These are phyloP conservation scores for Sporothrix variecibatus DNA, from an alignment of 2,329 filamentous ascomycete genomes.

Conservation along the genomic window DNA sequence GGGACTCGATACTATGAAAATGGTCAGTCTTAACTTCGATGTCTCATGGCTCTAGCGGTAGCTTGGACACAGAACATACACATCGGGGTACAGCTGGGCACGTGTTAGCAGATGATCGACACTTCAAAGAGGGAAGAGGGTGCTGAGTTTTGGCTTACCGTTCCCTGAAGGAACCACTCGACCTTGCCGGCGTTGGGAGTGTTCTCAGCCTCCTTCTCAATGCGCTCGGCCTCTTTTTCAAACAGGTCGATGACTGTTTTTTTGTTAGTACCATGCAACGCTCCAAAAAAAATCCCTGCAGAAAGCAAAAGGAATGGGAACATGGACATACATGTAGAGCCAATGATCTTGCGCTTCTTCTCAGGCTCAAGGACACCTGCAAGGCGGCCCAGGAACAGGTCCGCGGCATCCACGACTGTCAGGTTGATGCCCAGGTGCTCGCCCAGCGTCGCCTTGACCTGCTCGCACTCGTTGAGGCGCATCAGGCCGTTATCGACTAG, in stretches of 20 bases:
- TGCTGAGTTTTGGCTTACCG: slow-evolving; percentile 36
- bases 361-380: slow-evolving; percentile 78
- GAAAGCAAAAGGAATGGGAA: not conserved
- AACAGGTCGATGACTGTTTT: slow-evolving; percentile 60
- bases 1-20: slow-evolving; percentile 46
- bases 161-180: slow-evolving; percentile 85
- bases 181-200: slow-evolving; percentile 72
- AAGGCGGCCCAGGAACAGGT: slow-evolving; percentile 76
- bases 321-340: slow-evolving; percentile 52
- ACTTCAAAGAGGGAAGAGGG: slow-evolving; percentile 54
- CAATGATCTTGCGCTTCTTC: slow-evolving; percentile 75
- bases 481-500: slow-evolving; percentile 79
- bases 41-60: slow-evolving; percentile 32
- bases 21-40: slow-evolving; percentile 9
- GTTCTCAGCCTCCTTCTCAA: slow-evolving; percentile 69
- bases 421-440: slow-evolving; percentile 86
- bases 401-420: slow-evolving; percentile 77
- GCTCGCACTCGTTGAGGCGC: slow-evolving; percentile 78
- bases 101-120: not conserved
- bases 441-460: slow-evolving; percentile 77
- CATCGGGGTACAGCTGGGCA: slow-evolving; percentile 39
- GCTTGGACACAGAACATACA: slow-evolving; percentile 26
- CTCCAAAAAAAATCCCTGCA: slow-evolving; percentile 30
- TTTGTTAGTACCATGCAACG: not conserved
- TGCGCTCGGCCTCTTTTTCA: slow-evolving; percentile 68